Percentiles rank a stretch among this genome's conserved stretches.
Evolutionary conservation across 257 asterid genomes (phyloP).

Genomic region (Verbena officinalis): DNA sequence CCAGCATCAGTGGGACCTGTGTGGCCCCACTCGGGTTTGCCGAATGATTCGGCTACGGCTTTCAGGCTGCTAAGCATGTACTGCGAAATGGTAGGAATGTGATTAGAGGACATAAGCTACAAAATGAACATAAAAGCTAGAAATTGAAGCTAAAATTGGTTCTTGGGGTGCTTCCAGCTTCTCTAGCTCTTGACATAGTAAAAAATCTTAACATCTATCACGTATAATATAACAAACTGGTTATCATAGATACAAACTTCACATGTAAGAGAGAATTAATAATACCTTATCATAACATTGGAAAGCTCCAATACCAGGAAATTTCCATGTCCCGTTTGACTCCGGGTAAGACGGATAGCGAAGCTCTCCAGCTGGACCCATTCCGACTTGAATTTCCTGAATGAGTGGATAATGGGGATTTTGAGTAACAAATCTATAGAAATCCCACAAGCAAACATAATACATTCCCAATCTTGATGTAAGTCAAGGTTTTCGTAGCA

Average conservation of each 20-base stretch:
- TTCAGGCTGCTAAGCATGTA: slow-evolving; percentile 87
- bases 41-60: slow-evolving; percentile 79
- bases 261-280: background rate
- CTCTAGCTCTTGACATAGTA: no score
- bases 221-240: background rate
- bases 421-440: background rate
- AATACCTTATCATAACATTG: slow-evolving; percentile 94
- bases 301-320: slow-evolving; percentile 96
- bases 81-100: slow-evolving; percentile 39
- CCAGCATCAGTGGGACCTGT: slow-evolving; percentile 96
- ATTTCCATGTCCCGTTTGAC: slow-evolving; percentile 77
- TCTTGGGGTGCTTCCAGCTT: no score
- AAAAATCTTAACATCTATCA: no score
- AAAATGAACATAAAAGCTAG: no score
- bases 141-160: no score
- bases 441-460: background rate
- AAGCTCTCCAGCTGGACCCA: slow-evolving; percentile 99
- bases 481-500: background rate
- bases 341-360: slow-evolving; percentile 95
- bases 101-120: background rate
- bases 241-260: no score
- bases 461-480: background rate
- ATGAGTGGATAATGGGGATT: background rate
- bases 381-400: slow-evolving; percentile 97
- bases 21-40: slow-evolving; percentile 92